Conservation (phyloP, 2,329 filamentous ascomycete species). For the Biscogniauxia sp. region DNA sequence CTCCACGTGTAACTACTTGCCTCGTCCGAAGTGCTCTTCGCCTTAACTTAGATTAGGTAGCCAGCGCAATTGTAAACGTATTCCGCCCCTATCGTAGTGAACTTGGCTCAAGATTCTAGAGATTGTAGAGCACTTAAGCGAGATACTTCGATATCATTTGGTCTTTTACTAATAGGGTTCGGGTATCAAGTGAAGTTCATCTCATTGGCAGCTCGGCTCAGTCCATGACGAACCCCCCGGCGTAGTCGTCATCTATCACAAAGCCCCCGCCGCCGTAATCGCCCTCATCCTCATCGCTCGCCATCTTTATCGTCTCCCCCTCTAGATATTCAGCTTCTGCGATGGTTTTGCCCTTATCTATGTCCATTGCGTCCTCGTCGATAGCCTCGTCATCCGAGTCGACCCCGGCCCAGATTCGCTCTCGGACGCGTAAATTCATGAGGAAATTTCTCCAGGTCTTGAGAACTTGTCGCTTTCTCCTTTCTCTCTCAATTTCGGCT, state of each 20-base stretch:
- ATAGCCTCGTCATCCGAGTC: slow-evolving; percentile 46
- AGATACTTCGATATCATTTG: background rate
- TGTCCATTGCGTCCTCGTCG: slow-evolving; percentile 28
- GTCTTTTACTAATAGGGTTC: background rate
- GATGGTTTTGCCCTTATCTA: slow-evolving; percentile 34
- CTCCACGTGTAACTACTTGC: background rate
- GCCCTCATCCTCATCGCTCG: slow-evolving; percentile 38
- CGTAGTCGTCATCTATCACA: slow-evolving; percentile 35
- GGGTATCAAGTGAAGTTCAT: background rate
- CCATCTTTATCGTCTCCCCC: slow-evolving; percentile 29
- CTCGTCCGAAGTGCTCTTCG: too few species aligned
- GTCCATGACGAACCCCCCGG: slow-evolving; percentile 43
- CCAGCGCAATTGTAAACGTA: background rate
- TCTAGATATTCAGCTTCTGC: slow-evolving; percentile 17
- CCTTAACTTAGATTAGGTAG: too few species aligned
- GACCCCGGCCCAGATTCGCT: slow-evolving; percentile 65
- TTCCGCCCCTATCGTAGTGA: background rate
- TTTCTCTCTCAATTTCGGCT: slow-evolving; percentile 61
- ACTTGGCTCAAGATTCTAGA: background rate
- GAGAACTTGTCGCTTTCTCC: slow-evolving; percentile 59
- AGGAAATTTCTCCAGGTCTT: slow-evolving; percentile 74
- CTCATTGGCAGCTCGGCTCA: slow-evolving; percentile 18
- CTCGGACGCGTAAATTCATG: slow-evolving; percentile 71
- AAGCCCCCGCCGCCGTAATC: slow-evolving; percentile 42
- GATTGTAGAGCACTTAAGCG: background rate